These are phyloP conservation scores for Wickerhamomyces silvicola DNA, from an alignment of 805 yeast genomes.

Conservation along the genomic window DNA sequence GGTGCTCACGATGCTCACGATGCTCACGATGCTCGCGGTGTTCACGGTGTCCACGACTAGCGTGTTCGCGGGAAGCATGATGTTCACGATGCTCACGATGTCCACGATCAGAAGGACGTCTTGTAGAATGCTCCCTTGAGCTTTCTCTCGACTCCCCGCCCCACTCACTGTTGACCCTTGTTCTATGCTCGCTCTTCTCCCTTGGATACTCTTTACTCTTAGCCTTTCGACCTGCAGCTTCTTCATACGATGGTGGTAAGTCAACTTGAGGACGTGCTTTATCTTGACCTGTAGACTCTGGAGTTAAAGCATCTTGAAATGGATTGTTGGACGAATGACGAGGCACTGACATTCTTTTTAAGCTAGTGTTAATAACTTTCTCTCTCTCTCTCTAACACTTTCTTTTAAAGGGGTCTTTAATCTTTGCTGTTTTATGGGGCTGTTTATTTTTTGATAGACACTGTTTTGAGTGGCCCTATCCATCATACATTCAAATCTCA, in stretches of 20 bases:
- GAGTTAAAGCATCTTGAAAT: conserved; percentile 42
- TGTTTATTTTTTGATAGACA: too few species aligned
- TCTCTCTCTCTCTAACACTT: background rate
- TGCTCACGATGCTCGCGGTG: conserved; percentile 8
- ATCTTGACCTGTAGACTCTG: conserved; percentile 31
- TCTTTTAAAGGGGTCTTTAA: background rate
- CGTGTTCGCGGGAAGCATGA: too few species aligned
- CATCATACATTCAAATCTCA: too few species aligned
- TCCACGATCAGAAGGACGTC: conserved; percentile 9
- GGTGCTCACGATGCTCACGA: conserved; percentile 14
- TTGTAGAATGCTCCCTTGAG: conserved; percentile 5
- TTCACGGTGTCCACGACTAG: too few species aligned
- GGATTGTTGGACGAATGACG: conserved; percentile 40
- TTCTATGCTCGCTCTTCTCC: conserved; percentile 34
- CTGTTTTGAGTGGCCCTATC: too few species aligned
- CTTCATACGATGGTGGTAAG: conserved; percentile 66
- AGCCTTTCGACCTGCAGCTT: conserved; percentile 49
- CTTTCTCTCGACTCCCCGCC: conserved; percentile 7
- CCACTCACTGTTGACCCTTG: conserved; percentile 5
- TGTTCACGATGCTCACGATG: conserved; percentile 13
- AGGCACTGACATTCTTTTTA: conserved; percentile 14
- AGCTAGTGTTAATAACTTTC: background rate
- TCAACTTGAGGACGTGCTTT: conserved; percentile 17
- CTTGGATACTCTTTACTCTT: conserved; percentile 42
- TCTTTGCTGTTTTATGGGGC: background rate